Evolutionary conservation across 2,329 filamentous ascomycete genomes (phyloP), one percentile per base, ranked within the genome.

Genomic region (Nectriaceae sp.): DNA sequence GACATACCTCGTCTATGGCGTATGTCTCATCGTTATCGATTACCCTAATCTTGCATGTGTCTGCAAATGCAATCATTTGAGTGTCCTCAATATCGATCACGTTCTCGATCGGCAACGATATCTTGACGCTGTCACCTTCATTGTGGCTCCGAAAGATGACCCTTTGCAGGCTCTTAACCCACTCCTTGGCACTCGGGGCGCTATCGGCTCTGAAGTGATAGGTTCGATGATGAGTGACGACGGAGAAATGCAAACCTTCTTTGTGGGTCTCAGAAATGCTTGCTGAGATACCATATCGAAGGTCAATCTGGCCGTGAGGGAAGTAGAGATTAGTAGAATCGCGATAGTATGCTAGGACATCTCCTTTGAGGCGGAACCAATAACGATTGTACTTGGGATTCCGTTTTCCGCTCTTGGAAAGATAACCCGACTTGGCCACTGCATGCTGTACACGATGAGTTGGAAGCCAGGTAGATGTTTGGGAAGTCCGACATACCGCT

Each of bases 91-190:
- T 85, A 59, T 97, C 93, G 49, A 97, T 85, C 18, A 97, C 81
- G 57, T 96, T 96, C 50, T 86, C 81, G 43, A 96, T 88, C 1
- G 92, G 93, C 21, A 97, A 73, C 1, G 89, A 94, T 46, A 97
- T 95, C 74, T 97, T 97, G 67, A 99, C 90, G 64, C 92, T 96
- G 65, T 97, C 92, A 10, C 94, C 93, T 54, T 97, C 93, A 63
- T 97, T 97, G 70, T 95, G 92, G 11, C 91, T 93, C 42, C 92
- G 82, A 65, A 97, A 97, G 48, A 97, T 97, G 59, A 96, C 92
- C 50, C 94, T 89, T 65, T 97, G 93, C 21, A 99, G 75, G 44
- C 89, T 85, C 70, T 94, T 94, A 39, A 97, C 92, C 94, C 94
- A 99, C 74, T 97, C 94, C 67, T 90, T 94, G 11, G 94, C 94